Percentiles rank a stretch among this genome's conserved stretches.
These are phyloP conservation scores for Termitomyces sp. DNA, from an alignment of 768 basidiomycete species.

Conservation along the genomic window DNA sequence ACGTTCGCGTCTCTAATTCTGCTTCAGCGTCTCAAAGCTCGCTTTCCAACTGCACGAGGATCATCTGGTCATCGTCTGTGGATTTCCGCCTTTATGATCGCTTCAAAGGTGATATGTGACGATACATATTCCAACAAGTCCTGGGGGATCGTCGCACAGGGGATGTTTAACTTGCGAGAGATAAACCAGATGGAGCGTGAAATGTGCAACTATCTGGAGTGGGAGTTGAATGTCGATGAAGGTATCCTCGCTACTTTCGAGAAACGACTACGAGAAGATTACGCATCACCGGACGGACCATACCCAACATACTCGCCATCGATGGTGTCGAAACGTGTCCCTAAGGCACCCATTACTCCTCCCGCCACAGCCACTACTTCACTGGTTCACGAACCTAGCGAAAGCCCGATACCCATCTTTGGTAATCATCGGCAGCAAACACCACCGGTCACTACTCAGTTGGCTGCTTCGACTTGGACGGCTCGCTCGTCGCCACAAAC, in stretches of 20 bases:
- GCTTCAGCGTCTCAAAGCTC: constrained; percentile 79
- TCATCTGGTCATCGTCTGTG: constrained; percentile 88
- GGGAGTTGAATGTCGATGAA: constrained; percentile 79
- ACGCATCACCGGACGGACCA: constrained; percentile 37
- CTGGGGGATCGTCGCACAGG: constrained; percentile 87
- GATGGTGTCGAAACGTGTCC: constrained; percentile 56
- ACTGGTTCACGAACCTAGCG: constrained; percentile 33
- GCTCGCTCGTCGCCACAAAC: constrained; percentile 44
- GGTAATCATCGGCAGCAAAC: constrained; percentile 28
- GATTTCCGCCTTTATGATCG: constrained; percentile 91
- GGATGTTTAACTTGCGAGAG: constrained; percentile 80
- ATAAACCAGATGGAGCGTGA: constrained; percentile 97
- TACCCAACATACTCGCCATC: constrained; percentile 62
- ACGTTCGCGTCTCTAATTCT: constrained; percentile 64
- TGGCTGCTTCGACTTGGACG: constrained; percentile 24
- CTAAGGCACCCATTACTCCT: constrained; percentile 33
- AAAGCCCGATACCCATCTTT: constrained; percentile 43
- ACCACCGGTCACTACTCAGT: constrained; percentile 20
- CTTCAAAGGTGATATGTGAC: constrained; percentile 89
- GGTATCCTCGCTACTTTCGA: constrained; percentile 58
- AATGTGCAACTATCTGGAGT: constrained; percentile 90
- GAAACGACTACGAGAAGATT: constrained; percentile 52
- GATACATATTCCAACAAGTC: constrained; percentile 93
- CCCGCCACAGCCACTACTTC: constrained; percentile 29
- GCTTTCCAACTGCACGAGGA: constrained; percentile 88